Evolutionary conservation across 306 rosid genomes (phyloP), one percentile per base, ranked within the genome.

Genomic region (Vigna hirtella): DNA sequence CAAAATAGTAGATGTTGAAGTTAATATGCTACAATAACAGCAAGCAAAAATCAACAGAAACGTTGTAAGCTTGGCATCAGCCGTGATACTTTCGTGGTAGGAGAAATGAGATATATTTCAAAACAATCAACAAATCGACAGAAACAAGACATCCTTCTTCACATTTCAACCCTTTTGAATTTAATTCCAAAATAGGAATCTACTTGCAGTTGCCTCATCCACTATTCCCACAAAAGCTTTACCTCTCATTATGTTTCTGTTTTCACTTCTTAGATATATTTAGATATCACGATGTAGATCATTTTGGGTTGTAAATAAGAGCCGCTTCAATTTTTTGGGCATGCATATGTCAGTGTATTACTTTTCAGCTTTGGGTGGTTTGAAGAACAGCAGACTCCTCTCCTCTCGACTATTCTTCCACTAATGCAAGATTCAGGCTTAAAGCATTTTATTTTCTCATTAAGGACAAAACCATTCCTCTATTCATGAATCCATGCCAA

Each of bases 401-500:
- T 56, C 55, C 61, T 67, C 49, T 45, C 34, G 30, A 68, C 56
- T 38, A 57, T 69, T 70, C 62, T 58, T 14, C 28, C 64, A 18
- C 53, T 40, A 69, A 69, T 1, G 30, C 62, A 77, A 68, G 50
- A 43, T 45, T 57, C 59, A 28, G 38, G 61, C 56, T 10, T 57
- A 26, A 57, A 58, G 30, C 77, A 69, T 22, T 38, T 67, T 67
- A 18, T 53, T 67, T n/a, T 77, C 75, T 67, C 24, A 15, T 26
- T 53, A 43, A 16, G 30, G 30, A 56, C 49, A 32, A 56, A 56
- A 9, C 18, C 58, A 43, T 64, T 50, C 36, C 53, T 56, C 47
- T 26, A 16, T 55, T 81, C 66, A 79, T 6, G 48, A 40, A 40
- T 75, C 50, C 51, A 58, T 26, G 30, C 72, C 36, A 59, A 49